Percentiles rank a stretch among this genome's conserved stretches.
Conservation (phyloP, 1,139 yeast genomes). For the Blastobotrys capitulatus region DNA sequence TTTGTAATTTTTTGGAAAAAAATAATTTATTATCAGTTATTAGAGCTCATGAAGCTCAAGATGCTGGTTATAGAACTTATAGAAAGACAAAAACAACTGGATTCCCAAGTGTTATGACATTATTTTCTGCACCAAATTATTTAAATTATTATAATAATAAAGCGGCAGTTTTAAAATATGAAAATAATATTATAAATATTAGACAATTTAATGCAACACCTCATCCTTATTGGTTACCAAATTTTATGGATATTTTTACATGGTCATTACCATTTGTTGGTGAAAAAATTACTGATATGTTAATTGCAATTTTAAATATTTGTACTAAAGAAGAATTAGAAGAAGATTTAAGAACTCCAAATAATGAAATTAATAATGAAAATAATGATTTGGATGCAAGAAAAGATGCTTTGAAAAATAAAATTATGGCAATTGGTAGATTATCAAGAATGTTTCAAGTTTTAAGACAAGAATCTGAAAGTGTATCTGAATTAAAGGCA, state of each 20-base stretch:
- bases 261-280: constrained; percentile 99
- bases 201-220: constrained; percentile 91
- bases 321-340: constrained; percentile 94
- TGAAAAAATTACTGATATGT: constrained; percentile 90
- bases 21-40: constrained; percentile 79
- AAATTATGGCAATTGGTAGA: constrained; percentile 90
- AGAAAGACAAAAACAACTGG: constrained; percentile 79
- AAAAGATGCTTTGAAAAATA: constrained; percentile 68
- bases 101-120: constrained; percentile 87
- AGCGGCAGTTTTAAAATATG: constrained; percentile 90
- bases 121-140: constrained; percentile 95
- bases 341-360: constrained; percentile 41
- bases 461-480: constrained; percentile 83
- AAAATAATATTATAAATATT: constrained; percentile 87
- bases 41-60: constrained; percentile 97
- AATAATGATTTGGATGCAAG: constrained; percentile 34
- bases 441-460: constrained; percentile 91
- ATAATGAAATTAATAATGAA: constrained; percentile 4
- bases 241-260: constrained; percentile 94
- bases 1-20: constrained; percentile 71
- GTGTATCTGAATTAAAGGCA: constrained; percentile 72
- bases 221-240: constrained; percentile 97
- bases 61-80: constrained; percentile 97
- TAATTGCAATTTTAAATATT: constrained; percentile 82
- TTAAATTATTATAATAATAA: constrained; percentile 89